A percentile compares a stretch with the other conserved stretches of the same genome.
phyloP scores from a whole-genome alignment of 352 stramenopile species.

The Pythium pyrilobum region DNA sequence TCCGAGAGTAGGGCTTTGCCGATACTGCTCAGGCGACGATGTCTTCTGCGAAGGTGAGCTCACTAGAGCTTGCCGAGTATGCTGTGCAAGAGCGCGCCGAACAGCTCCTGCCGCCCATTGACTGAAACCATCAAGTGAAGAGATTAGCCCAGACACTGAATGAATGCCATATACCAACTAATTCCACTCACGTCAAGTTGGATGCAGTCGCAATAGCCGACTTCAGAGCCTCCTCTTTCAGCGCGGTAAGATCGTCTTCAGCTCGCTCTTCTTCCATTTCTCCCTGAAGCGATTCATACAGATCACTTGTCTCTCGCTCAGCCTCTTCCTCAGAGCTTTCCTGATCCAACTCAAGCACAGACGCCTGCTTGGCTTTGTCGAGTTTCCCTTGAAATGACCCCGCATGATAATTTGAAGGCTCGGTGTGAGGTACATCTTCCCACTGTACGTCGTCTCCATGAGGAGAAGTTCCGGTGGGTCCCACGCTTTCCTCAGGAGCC shows the following conservation, averaged over 20 bases:
- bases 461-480: too few species aligned
- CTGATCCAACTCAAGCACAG: constrained; percentile 6
- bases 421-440: constrained; percentile 30
- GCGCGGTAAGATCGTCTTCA: constrained; percentile 50
- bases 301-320: constrained; percentile 29
- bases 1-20: too few species aligned
- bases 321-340: constrained; percentile 18
- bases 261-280: constrained; percentile 72
- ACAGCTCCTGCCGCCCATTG: constrained; percentile 84
- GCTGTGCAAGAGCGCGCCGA: constrained; percentile 56
- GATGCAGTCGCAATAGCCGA: constrained; percentile 78
- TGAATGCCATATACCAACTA: neutral
- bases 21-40: too few species aligned
- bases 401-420: too few species aligned
- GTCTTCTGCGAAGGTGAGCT: too few species aligned
- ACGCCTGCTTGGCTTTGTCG: too few species aligned
- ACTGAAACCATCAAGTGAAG: constrained; percentile 13
- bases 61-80: constrained; percentile 33
- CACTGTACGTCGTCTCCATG: constrained; percentile 41
- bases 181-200: constrained; percentile 71
- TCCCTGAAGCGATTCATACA: constrained; percentile 49
- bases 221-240: constrained; percentile 66
- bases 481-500: too few species aligned
- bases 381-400: neutral
- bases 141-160: too few species aligned